Evolutionary conservation across 2,329 filamentous ascomycete species (phyloP), one percentile per base, ranked within the genome.

Genomic region (Aschersonia sp.): DNA sequence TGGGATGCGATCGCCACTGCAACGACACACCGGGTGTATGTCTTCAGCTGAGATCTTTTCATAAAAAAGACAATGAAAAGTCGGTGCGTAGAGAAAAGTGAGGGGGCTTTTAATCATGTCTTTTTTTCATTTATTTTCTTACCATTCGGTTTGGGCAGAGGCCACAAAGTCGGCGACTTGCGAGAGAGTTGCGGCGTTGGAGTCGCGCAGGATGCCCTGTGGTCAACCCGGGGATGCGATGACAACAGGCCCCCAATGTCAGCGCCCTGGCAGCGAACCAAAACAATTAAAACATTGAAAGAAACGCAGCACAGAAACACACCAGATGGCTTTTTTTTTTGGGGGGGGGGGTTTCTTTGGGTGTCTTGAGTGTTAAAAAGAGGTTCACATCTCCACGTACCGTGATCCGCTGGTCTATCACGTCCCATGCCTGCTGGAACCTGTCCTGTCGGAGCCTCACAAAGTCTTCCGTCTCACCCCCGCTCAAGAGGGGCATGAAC

Each of bases 391-490:
- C 22, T 2, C 22, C 2, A 22, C 48, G 30, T 49, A 66, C 65
- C 59, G 82, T 73, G 46, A 89, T 81, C 30, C 76, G 73, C 43
- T 64, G 60, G 51, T 87, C 75, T 54, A 86, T 76, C 40, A 70
- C 64, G 2, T 67, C 63, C 87, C 87, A 92, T 45, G 77, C 68
- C 47, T 71, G 63, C 46, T 78, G 66, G 60, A 81, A 90, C 4
- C 78, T 67, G 43, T 69, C 63, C 58, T 79, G 70, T 29, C 86
- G 73, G 46, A 79, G 63, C 6, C 60, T 60, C 29, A 75, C 68
- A 47, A 68, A 70, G 33, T 68, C 67, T 2, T 66, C 55, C 43
- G 60, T 64, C 61, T 84, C 81, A 0, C 62, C 58, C 4, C 76
- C 78, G 49, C 71, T 68, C 6, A 84, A 62, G 14, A 83, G 65